These are phyloP conservation scores for Stentor roeselii DNA, from an alignment of 73 alveolate genomes.

Conservation along the genomic window DNA sequence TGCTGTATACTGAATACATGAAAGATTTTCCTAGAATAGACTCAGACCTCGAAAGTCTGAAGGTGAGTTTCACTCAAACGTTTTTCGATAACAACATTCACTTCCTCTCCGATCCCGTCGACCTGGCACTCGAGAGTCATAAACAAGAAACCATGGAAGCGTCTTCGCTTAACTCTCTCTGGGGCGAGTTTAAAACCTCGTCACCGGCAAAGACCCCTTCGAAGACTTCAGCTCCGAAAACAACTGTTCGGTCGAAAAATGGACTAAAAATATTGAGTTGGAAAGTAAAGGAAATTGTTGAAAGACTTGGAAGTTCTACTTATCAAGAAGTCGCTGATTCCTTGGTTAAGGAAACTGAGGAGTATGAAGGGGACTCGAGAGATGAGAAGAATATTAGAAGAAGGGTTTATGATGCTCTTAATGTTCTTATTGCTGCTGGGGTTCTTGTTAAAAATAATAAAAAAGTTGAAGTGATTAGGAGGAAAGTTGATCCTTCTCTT, in stretches of 20 bases:
- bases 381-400: slow-evolving; percentile 86
- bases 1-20: background rate
- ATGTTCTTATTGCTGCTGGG: slow-evolving; percentile 77
- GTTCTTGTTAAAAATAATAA: slow-evolving; percentile 66
- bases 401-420: slow-evolving; percentile 88
- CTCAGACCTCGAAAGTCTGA: background rate
- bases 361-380: slow-evolving; percentile 44
- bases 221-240: background rate
- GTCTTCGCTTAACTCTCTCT: background rate
- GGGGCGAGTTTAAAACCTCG: background rate
- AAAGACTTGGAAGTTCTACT: slow-evolving; percentile 46
- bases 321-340: slow-evolving; percentile 74
- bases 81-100: background rate
- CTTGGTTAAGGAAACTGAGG: slow-evolving; percentile 36
- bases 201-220: background rate
- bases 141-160: background rate
- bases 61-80: background rate
- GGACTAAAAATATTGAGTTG: slow-evolving; percentile 70
- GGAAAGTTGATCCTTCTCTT: background rate
- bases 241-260: slow-evolving; percentile 7
- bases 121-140: background rate
- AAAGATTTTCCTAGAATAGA: background rate
- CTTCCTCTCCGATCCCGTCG: background rate
- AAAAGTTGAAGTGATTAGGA: slow-evolving; percentile 40
- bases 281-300: slow-evolving; percentile 66